Evolutionary conservation across 768 basidiomycete species (phyloP).

Genomic region (Lentinula edodes): DNA sequence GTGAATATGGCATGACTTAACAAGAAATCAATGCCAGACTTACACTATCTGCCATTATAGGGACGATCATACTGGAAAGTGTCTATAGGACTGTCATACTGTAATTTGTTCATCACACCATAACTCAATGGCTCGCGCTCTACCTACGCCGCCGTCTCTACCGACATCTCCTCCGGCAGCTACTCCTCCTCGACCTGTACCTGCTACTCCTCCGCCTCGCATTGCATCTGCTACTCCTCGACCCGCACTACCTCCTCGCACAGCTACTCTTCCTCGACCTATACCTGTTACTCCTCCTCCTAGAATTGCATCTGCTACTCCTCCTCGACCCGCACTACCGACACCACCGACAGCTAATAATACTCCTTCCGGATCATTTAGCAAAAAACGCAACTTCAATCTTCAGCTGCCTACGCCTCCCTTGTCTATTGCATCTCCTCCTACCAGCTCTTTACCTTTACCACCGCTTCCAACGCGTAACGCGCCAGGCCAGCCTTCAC

Average conservation of each 20-base stretch:
- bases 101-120: not conserved
- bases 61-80: not conserved
- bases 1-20: not conserved
- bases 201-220: not conserved
- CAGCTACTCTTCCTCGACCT: not conserved
- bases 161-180: not conserved
- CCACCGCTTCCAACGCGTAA: not conserved
- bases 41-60: not conserved
- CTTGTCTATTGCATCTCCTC: not conserved
- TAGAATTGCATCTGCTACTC: too few relatives aligned
- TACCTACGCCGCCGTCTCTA: not conserved
- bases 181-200: not conserved
- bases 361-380: not conserved
- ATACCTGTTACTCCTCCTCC: not conserved
- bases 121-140: not conserved
- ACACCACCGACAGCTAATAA: not conserved
- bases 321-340: not conserved
- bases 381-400: constrained; percentile 2
- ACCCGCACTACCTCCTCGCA: not conserved
- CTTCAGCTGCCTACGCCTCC: not conserved
- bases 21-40: not conserved
- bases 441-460: not conserved
- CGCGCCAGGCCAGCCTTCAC: not conserved
- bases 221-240: not conserved
- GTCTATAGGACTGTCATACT: not conserved